These are phyloP conservation scores for Candida manassasensis DNA, from an alignment of 805 yeast species.

Conservation along the genomic window DNA sequence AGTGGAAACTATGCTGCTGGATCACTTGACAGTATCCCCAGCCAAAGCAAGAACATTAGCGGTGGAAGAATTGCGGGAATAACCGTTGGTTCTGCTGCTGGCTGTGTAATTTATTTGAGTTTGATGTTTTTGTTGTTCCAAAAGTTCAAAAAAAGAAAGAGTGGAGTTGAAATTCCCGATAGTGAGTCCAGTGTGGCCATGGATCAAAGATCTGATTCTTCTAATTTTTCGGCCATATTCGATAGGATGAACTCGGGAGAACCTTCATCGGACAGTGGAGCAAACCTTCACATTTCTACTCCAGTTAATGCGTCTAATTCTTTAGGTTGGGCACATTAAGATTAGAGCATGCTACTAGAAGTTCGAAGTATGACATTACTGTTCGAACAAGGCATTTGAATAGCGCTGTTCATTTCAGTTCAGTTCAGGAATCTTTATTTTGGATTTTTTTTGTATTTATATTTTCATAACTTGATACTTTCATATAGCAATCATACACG, in stretches of 20 bases:
- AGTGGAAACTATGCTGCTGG: slow-evolving; percentile 33
- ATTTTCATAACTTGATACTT: not conserved
- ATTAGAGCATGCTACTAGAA: too few relatives aligned
- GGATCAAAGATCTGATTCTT: slow-evolving; percentile 12
- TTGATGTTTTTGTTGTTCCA: slow-evolving; percentile 53
- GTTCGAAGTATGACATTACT: too few relatives aligned
- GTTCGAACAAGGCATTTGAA: not conserved
- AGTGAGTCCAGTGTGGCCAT: slow-evolving; percentile 32
- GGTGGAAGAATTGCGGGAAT: slow-evolving; percentile 63
- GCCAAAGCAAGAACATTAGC: slow-evolving; percentile 16
- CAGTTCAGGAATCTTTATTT: not conserved
- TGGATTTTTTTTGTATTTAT: not conserved
- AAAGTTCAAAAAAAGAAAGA: slow-evolving; percentile 41
- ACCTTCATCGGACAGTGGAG: slow-evolving; percentile 13
- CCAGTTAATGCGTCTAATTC: slow-evolving; percentile 72
- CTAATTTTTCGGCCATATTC: slow-evolving; percentile 26
- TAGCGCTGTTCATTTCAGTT: not conserved
- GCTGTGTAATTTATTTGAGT: slow-evolving; percentile 62
- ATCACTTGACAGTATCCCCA: slow-evolving; percentile 9
- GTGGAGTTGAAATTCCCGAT: slow-evolving; percentile 37
- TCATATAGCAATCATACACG: not conserved
- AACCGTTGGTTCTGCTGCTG: slow-evolving; percentile 78
- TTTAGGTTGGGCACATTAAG: slow-evolving; percentile 53
- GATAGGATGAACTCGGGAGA: slow-evolving; percentile 18
- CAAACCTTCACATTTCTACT: slow-evolving; percentile 46